Evolutionary conservation across 495 filamentous ascomycete species (phyloP).

Genomic region (Mytilinidion resinicola): DNA sequence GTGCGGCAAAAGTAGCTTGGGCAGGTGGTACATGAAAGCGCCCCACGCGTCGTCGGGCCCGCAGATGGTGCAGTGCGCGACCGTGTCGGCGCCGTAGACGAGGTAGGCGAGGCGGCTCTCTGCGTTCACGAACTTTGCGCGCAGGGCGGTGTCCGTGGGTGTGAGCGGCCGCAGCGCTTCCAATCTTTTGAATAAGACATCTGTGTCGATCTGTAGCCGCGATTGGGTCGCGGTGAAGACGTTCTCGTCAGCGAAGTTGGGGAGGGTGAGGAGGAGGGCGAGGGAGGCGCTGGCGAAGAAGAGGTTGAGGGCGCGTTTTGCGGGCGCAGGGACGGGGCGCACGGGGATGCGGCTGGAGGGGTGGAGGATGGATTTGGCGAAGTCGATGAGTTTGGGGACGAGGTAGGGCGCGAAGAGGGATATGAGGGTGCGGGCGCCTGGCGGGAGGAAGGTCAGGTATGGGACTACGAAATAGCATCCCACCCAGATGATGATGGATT

Average conservation of each 20-base stretch:
- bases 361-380: constrained; percentile 56
- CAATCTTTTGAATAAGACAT: constrained; percentile 81
- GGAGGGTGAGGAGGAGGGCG: constrained; percentile 64
- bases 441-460: constrained; percentile 24
- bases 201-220: constrained; percentile 74
- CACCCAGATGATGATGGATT: constrained; percentile 11
- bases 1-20: constrained; percentile 66
- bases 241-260: constrained; percentile 67
- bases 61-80: constrained; percentile 78
- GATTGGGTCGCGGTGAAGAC: constrained; percentile 72
- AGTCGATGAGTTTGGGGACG: constrained; percentile 62
- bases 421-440: constrained; percentile 42
- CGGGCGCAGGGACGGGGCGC: constrained; percentile 52
- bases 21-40: constrained; percentile 78
- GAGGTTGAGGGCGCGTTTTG: constrained; percentile 59
- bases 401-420: constrained; percentile 83
- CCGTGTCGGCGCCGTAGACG: constrained; percentile 64
- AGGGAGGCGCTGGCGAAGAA: constrained; percentile 68
- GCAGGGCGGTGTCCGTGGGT: constrained; percentile 54
- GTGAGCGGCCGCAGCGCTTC: constrained; percentile 56
- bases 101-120: constrained; percentile 76
- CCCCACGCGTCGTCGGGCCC: constrained; percentile 58
- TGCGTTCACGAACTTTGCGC: constrained; percentile 54
- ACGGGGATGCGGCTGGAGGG: constrained; percentile 47
- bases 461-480: constrained; percentile 17